Conservation (phyloP, 306 rosid species). For the Pueraria montana region DNA sequence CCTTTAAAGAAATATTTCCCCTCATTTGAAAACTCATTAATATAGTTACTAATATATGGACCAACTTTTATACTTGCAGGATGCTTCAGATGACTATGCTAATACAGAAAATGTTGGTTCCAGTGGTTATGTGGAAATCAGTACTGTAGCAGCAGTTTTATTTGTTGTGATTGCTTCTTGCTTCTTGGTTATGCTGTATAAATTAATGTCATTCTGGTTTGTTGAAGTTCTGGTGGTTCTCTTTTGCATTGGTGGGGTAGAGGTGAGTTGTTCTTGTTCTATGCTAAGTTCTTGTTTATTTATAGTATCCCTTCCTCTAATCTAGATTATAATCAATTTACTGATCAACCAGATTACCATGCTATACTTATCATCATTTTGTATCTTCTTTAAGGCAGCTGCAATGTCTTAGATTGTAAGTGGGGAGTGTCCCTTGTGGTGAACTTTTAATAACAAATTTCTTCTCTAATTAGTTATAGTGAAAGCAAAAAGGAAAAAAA, state of each 20-base stretch:
- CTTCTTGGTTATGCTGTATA: slow-evolving; percentile 92
- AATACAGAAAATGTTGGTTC: slow-evolving; percentile 69
- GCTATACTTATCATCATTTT: background rate
- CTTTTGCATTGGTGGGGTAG: slow-evolving; percentile 93
- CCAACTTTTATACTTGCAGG: slow-evolving; percentile 61
- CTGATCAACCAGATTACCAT: background rate
- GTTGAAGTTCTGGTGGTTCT: slow-evolving; percentile 93
- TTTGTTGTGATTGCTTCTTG: slow-evolving; percentile 94
- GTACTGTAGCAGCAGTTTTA: slow-evolving; percentile 80
- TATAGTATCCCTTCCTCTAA: slow-evolving; percentile 25
- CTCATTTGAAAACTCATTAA: slow-evolving; percentile 34
- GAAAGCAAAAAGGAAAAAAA: background rate
- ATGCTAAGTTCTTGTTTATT: slow-evolving; percentile 26
- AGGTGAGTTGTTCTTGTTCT: slow-evolving; percentile 65
- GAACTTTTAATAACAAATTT: background rate
- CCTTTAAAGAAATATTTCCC: slow-evolving; percentile 17
- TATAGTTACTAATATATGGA: slow-evolving; percentile 29
- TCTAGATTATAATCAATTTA: slow-evolving; percentile 27
- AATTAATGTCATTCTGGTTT: slow-evolving; percentile 92
- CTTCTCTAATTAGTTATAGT: background rate
- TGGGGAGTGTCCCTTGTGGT: background rate
- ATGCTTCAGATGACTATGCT: slow-evolving; percentile 78
- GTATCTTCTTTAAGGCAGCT: background rate
- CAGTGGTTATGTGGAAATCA: slow-evolving; percentile 82
- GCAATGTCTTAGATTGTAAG: slow-evolving; percentile 27